These are phyloP conservation scores for Yarrowia sp. DNA, from an alignment of 805 yeast species.

Conservation along the genomic window DNA sequence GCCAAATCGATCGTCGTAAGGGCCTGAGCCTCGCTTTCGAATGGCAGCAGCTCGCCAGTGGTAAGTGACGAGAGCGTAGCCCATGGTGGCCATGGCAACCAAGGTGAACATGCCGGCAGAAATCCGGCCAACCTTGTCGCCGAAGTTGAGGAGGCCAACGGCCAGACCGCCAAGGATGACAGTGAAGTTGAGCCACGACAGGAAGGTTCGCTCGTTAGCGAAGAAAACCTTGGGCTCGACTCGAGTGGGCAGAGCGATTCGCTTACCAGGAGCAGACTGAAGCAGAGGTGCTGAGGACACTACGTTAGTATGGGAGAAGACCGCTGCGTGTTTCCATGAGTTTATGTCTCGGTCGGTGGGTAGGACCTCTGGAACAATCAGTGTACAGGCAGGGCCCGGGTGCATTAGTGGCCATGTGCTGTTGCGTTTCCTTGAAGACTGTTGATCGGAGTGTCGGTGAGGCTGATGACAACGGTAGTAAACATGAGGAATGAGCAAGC, in stretches of 20 bases:
- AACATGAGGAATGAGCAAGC: background rate
- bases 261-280: constrained; percentile 49
- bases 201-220: constrained; percentile 97
- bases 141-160: constrained; percentile 92
- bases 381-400: too few species aligned
- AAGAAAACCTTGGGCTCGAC: constrained; percentile 99
- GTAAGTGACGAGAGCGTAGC: constrained; percentile 89
- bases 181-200: constrained; percentile 98
- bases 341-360: too few species aligned
- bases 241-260: constrained; percentile 96
- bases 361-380: too few species aligned
- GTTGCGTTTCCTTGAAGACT: too few species aligned
- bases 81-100: constrained; percentile 97
- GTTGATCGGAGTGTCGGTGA: background rate
- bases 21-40: constrained; percentile 95
- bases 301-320: background rate
- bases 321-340: too few species aligned
- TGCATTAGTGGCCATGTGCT: too few species aligned
- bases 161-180: constrained; percentile 96
- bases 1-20: constrained; percentile 98
- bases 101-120: constrained; percentile 92
- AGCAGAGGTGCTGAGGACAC: constrained; percentile 25
- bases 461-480: background rate
- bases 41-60: constrained; percentile 99
- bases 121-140: constrained; percentile 88